Base-by-base conservation (phyloP, 2,329 filamentous ascomycete species). In the Emergomyces pasteurianus region DNA sequence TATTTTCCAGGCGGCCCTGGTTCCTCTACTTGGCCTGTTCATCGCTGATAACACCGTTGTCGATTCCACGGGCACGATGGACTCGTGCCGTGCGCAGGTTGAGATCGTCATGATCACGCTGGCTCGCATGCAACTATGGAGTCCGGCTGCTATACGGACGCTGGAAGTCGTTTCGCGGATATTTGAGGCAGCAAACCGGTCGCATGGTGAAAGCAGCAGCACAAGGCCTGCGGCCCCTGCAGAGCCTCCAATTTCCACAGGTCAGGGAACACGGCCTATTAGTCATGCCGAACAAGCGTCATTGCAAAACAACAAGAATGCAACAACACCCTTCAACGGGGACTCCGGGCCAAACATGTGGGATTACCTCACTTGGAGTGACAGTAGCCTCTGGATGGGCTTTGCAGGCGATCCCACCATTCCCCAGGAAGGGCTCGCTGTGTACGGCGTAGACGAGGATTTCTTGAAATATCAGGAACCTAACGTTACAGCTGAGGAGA, bases 1-100 rank as follows among this genome's bases (percentile, higher is more conserved):
- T 73, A 81, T 89, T 62, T 92, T 90, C 74, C 88, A 92, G 71
- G 87, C 88, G 0, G 84, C 84, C 64, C 89, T 92, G 85, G 85
- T 92, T 9, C 88, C 88, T 0, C 80, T 92, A 1, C 82, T 92
- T 12, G 87, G 83, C 26, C 78, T 92, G 14, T 90, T 90, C 71
- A 69, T 74, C 42, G 71, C 71, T 21, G 72, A 74, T 60, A 66
- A 65, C 28, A 73, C 71, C 0, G 65, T 65, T 1, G 87, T 83
- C 78, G 86, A 90, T 69, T 78, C 73, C 1, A 80, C 85, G 58
- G 82, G 84, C 65, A 79, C 79, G 1, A 78, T 83, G 40, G 68
- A 72, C 52, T 67, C 70, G 3, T 74, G 72, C 23, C 78, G 86
- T 7, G 79, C 83, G 61, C 79, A 86, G 49, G 80, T 87, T 14